Evolutionary conservation across 73 alveolate species (phyloP), one percentile per base, ranked within the genome.

Genomic region (Urostyla sp.): DNA sequence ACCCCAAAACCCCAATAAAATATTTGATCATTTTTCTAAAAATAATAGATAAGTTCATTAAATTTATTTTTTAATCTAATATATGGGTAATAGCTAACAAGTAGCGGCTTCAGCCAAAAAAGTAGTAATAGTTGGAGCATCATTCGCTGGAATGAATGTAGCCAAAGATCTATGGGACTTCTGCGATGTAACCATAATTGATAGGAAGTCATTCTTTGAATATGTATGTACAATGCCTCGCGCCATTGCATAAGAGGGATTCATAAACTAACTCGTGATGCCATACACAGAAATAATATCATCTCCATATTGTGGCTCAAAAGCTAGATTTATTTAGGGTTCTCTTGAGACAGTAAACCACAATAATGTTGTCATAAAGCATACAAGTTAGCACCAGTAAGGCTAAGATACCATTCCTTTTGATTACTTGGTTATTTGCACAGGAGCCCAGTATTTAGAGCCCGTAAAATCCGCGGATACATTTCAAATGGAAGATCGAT

Each of bases 91-190:
- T 28, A 43, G 61, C 15, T 40, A 16, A 13, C 11, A 31, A 6
- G 5, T 28, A 38, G 26, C 45, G 21, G n/a, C 20, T 15, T 28
- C 20, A 18, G 31, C 44, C 38, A 69, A 69, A 32, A 45, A 16
- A 5, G 52, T 69, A 16, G 83, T 69, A 3, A 34, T 69, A 6
- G 69, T 69, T 8, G 83, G 83, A 6, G 67, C 57, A 0, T 69
- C 67, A 20, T 24, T 36, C 49, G 83, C 83, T 6, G 83, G 60
- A 7, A 6, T 48, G 57, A 31, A 52, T 15, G 8, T 59, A 16
- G 77, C 57, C 13, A 55, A 59, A 37, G 54, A 20, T 4, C 72
- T 69, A 6, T 69, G 83, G 83, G 83, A 69, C 49, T 27, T 46
- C 16, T 45, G 40, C 38, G 26, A 69, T 16, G 83, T 69, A 8